These are phyloP conservation scores for Boletus tylopilopsis DNA, from an alignment of 768 basidiomycete species.

Conservation along the genomic window DNA sequence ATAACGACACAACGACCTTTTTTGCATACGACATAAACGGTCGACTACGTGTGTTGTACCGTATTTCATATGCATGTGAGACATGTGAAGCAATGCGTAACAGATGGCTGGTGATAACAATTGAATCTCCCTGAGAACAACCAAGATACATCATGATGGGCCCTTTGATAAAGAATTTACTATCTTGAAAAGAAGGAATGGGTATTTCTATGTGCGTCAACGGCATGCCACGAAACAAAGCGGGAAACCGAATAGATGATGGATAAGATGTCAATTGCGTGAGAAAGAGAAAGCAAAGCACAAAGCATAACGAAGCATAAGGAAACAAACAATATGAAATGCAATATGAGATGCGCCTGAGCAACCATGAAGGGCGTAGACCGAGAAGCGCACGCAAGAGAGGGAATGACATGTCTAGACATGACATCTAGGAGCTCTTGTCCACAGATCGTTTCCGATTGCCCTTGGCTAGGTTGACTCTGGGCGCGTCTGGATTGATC, in stretches of 20 bases:
- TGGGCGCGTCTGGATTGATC: constrained; percentile 21
- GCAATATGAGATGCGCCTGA: constrained; percentile 7
- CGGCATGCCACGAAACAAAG: constrained; percentile 22
- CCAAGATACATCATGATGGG: constrained; percentile 12
- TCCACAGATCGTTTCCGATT: constrained; percentile 28
- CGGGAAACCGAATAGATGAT: constrained; percentile 28
- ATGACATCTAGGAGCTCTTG: constrained; percentile 21
- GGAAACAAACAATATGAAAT: no score
- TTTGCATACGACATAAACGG: constrained; percentile 6
- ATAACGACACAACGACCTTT: no score
- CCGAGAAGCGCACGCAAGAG: constrained; percentile 11
- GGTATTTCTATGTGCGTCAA: constrained; percentile 25
- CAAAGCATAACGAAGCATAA: constrained; percentile 25
- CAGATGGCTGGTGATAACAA: constrained; percentile 5
- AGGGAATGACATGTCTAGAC: neutral
- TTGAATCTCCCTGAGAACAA: constrained; percentile 17
- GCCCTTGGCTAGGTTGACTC: constrained; percentile 20
- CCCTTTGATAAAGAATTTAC: constrained; percentile 13
- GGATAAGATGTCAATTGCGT: constrained; percentile 25
- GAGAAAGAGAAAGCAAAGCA: constrained; percentile 14
- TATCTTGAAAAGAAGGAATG: neutral
- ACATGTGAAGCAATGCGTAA: constrained; percentile 1
- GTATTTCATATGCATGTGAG: neutral
- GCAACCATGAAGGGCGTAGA: neutral
- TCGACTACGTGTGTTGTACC: neutral